A percentile compares a stretch with the other conserved stretches of the same genome.
Conservation (phyloP, 441 rosid species). For the Hura crepitans region DNA sequence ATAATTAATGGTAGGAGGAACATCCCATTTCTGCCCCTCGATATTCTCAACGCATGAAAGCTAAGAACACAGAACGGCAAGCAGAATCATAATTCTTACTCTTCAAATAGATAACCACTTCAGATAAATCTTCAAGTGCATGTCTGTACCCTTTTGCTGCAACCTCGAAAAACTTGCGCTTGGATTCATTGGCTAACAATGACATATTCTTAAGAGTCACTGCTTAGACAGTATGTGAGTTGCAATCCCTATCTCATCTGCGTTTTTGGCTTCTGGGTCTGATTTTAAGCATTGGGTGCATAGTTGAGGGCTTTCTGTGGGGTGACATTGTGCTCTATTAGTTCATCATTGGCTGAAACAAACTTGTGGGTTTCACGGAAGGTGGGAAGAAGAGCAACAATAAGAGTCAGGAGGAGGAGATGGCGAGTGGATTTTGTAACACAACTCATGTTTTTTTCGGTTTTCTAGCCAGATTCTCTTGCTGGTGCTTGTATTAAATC, state of each 20-base stretch:
- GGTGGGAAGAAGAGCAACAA: background rate
- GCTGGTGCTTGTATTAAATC: background rate
- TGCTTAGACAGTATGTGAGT: background rate
- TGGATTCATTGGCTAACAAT: background rate
- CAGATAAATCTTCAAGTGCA: background rate
- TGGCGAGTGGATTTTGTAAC: background rate
- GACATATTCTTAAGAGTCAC: background rate
- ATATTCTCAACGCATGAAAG: background rate
- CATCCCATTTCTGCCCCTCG: background rate
- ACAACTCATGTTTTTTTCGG: background rate
- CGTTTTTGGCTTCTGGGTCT: background rate
- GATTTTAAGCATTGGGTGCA: background rate
- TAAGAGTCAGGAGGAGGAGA: background rate
- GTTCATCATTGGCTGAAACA: background rate
- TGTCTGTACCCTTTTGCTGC: background rate
- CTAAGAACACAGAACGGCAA: background rate
- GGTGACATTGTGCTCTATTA: background rate
- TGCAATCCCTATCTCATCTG: background rate
- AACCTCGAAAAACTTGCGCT: background rate
- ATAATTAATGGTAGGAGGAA: background rate
- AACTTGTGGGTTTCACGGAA: background rate
- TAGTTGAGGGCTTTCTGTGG: slow-evolving; percentile 2
- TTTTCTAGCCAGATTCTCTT: too few species aligned
- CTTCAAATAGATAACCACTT: background rate
- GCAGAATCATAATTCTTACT: background rate